These are phyloP conservation scores for Erodium texanum DNA, from an alignment of 441 rosid genomes.

Conservation along the genomic window DNA sequence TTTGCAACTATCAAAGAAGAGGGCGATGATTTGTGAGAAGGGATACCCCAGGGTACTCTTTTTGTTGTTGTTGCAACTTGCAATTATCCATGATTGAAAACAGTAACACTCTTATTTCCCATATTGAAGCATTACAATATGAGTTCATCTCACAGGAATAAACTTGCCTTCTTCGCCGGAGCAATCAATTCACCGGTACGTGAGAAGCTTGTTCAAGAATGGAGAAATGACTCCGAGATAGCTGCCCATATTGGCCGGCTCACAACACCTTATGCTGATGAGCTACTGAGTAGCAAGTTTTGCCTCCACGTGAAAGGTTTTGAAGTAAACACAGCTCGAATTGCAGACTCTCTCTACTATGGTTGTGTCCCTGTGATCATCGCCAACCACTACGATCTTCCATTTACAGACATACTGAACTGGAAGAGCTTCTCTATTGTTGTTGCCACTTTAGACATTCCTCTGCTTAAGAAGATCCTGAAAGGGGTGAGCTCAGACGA, in stretches of 20 bases:
- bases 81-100: background rate
- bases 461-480: conserved; percentile 43
- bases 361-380: conserved; percentile 53
- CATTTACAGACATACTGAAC: conserved; percentile 44
- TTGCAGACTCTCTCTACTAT: conserved; percentile 43
- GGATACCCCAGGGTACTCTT: too few relatives aligned
- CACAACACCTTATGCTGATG: conserved; percentile 39
- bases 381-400: conserved; percentile 58
- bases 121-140: background rate
- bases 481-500: conserved; percentile 22
- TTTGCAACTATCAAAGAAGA: too few relatives aligned
- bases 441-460: conserved; percentile 46
- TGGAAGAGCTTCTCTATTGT: conserved; percentile 52
- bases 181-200: conserved; percentile 49
- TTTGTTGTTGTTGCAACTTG: too few relatives aligned
- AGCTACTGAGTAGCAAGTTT: conserved; percentile 49
- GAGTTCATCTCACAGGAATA: conserved; percentile 26
- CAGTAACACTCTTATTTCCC: background rate
- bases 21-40: too few relatives aligned
- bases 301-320: conserved; percentile 64
- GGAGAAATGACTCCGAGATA: conserved; percentile 50
- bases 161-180: conserved; percentile 61
- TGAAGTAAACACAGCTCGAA: conserved; percentile 57
- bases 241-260: conserved; percentile 38
- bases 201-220: conserved; percentile 34